phyloP scores from a whole-genome alignment of 2,329 filamentous ascomycete species.

The Thielaviopsis punctulata region DNA sequence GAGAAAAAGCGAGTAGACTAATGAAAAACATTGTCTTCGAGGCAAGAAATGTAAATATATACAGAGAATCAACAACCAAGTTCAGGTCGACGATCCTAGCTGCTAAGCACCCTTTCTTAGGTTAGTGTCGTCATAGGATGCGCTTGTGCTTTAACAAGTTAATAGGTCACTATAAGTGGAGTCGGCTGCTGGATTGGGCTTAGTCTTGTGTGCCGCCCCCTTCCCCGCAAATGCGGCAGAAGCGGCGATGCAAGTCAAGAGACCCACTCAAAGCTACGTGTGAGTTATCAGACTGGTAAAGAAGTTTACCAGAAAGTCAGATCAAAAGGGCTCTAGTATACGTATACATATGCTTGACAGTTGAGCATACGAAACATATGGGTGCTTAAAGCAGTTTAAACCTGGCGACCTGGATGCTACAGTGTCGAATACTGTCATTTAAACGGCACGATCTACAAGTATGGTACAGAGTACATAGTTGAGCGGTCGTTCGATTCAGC shows the following conservation, averaged over 20 bases:
- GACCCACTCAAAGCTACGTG: neutral
- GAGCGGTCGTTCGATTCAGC: neutral
- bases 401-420: too few relatives aligned
- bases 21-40: neutral
- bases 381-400: too few relatives aligned
- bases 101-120: neutral
- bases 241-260: neutral
- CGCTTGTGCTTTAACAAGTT: neutral
- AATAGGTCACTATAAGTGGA: neutral
- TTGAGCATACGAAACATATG: too few relatives aligned
- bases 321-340: too few relatives aligned
- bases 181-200: neutral
- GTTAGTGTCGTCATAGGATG: constrained; percentile 5
- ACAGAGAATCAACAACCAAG: neutral
- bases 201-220: neutral
- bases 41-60: neutral
- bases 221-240: constrained; percentile 5
- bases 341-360: too few relatives aligned
- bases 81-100: neutral
- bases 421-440: neutral
- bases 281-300: neutral
- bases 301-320: too few relatives aligned
- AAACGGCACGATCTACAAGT: neutral
- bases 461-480: too few relatives aligned
- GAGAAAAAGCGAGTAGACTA: too few relatives aligned